phyloP scores from a whole-genome alignment of 441 rosid species.

The Isatis lusitanica region DNA sequence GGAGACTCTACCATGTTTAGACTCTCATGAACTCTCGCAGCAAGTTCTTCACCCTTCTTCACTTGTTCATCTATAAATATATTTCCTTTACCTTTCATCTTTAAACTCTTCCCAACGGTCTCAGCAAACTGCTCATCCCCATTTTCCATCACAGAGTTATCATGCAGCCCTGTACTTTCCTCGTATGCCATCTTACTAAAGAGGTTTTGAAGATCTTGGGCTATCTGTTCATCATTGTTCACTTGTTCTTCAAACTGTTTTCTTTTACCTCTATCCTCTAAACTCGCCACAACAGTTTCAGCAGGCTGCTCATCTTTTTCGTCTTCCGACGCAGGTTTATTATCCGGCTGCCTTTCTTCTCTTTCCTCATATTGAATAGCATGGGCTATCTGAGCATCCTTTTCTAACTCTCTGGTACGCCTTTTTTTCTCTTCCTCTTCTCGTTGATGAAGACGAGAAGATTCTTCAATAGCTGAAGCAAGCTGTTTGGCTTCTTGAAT shows the following conservation, averaged over 20 bases:
- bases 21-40: constrained; percentile 68
- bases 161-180: neutral
- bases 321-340: neutral
- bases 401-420: neutral
- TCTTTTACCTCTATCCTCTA: neutral
- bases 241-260: constrained; percentile 18
- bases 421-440: neutral
- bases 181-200: neutral
- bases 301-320: neutral
- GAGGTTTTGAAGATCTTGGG: neutral
- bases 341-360: neutral
- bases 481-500: neutral
- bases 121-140: constrained; percentile 2
- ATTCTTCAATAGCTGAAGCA: constrained; percentile 2
- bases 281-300: neutral
- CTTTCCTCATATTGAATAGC: neutral
- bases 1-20: constrained; percentile 49
- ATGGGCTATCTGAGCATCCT: constrained; percentile 18
- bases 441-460: neutral
- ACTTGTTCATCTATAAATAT: neutral
- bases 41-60: constrained; percentile 55
- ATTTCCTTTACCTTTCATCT: constrained; percentile 4
- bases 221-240: constrained; percentile 27
- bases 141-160: neutral
- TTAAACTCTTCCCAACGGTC: neutral